Percentiles rank a stretch among this genome's conserved stretches.
Evolutionary conservation across 805 yeast genomes (phyloP).

Genomic region (Peterozyma xylosa): DNA sequence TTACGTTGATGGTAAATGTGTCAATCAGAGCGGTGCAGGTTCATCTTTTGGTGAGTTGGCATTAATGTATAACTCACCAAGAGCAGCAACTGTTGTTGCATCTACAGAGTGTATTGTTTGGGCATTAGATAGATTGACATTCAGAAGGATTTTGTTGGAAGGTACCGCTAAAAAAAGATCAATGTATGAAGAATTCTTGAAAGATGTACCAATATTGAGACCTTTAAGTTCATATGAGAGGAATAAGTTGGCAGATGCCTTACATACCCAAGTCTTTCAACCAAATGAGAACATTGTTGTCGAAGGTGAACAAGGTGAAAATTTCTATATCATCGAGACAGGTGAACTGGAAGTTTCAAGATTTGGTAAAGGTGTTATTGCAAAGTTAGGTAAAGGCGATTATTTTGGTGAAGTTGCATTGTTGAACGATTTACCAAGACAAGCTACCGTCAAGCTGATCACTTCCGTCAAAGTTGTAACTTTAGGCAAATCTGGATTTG

Average conservation of each 20-base stretch:
- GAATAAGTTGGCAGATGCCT: conserved; percentile 90
- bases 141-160: conserved; percentile 84
- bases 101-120: conserved; percentile 67
- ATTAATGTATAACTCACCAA: conserved; percentile 92
- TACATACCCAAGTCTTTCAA: conserved; percentile 66
- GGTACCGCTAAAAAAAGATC: conserved; percentile 86
- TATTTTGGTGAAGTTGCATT: conserved; percentile 97
- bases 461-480: conserved; percentile 82
- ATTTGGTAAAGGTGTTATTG: conserved; percentile 52
- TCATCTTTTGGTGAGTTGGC: conserved; percentile 96
- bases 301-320: conserved; percentile 83
- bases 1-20: conserved; percentile 61
- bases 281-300: conserved; percentile 68
- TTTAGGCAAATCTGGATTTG: conserved; percentile 86
- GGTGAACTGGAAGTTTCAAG: conserved; percentile 78
- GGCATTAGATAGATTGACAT: conserved; percentile 91
- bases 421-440: conserved; percentile 85
- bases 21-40: conserved; percentile 75
- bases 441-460: conserved; percentile 82
- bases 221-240: conserved; percentile 74
- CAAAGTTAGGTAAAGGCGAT: conserved; percentile 66
- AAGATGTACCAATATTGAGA: conserved; percentile 76
- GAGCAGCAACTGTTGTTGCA: conserved; percentile 92
- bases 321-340: conserved; percentile 66
- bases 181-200: conserved; percentile 83